Evolutionary conservation across 2,329 filamentous ascomycete species (phyloP).

Genomic region (Botrytis fabae): DNA sequence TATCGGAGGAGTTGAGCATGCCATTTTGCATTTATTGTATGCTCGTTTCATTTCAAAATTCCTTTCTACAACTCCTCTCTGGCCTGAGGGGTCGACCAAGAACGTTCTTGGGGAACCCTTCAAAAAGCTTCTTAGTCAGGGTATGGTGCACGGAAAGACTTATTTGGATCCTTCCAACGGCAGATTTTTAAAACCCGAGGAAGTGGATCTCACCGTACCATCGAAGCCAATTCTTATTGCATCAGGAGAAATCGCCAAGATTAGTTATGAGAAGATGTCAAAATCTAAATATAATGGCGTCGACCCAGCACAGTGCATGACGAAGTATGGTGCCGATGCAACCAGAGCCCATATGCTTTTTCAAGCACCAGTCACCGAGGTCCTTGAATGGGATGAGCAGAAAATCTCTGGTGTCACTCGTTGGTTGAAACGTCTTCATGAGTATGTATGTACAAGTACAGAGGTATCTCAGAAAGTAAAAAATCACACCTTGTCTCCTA

Average conservation of each 20-base stretch:
- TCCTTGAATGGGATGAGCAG: conserved; percentile 83
- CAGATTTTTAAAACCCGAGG: conserved; percentile 72
- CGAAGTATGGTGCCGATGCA: conserved; percentile 76
- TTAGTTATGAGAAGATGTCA: conserved; percentile 89
- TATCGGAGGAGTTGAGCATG: conserved; percentile 85
- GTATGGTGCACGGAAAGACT: conserved; percentile 90
- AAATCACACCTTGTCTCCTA: background rate
- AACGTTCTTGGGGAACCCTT: conserved; percentile 68
- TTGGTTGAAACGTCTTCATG: conserved; percentile 68
- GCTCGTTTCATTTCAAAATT: conserved; percentile 91
- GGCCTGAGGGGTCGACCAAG: conserved; percentile 46
- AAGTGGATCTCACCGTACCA: conserved; percentile 64
- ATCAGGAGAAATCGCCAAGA: conserved; percentile 57
- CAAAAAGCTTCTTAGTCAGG: conserved; percentile 78
- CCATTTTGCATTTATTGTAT: conserved; percentile 86
- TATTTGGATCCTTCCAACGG: conserved; percentile 73
- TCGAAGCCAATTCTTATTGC: conserved; percentile 60
- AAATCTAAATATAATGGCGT: conserved; percentile 94
- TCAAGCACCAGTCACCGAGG: conserved; percentile 79
- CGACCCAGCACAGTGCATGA: conserved; percentile 72
- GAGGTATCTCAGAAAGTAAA: background rate
- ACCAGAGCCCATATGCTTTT: conserved; percentile 87
- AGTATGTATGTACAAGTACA: conserved; percentile 22
- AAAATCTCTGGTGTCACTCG: conserved; percentile 80
- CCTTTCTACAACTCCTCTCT: conserved; percentile 58